Evolutionary conservation across 1,139 yeast genomes (phyloP), one percentile per base, ranked within the genome.

Genomic region (Magnusiomyces fungicola): DNA sequence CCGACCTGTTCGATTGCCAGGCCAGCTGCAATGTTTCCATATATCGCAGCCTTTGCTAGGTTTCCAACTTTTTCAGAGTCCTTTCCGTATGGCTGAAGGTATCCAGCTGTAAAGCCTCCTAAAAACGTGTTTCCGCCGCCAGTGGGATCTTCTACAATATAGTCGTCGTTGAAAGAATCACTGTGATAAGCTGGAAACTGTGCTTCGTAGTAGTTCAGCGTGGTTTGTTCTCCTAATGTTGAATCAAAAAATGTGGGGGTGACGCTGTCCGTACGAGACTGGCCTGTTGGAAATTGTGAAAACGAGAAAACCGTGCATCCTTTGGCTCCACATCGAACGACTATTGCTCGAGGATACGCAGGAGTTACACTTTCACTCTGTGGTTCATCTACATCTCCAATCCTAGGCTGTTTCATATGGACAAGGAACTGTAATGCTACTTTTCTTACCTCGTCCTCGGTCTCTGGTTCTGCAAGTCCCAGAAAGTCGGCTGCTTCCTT

Each of bases 41-140:
- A 78, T 0, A 83, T 68, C 1, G 83, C 81, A 0, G 82, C 88
- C 1, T 70, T 61, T 0, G 66, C 60, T 70, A 84, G 70, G 61
- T 83, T 77, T 0, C 74, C 71, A 1, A 59, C 53, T 30, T 3
- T 23, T 27, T 27, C 32, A 12, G 41, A 21, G 5, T 18, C 23
- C 4, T 10, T 76, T 69, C 41, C 32, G 30, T 6, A 50, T 18
- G 6, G 12, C 53, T 43, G 50, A 4, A 81, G 61, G 54, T 75
- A 78, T 0, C 82, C 94, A 4, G 82, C 71, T 12, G 83, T 75
- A 59, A 86, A 79, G 0, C 83, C 95, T 0, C 97, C 97, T 52
- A 92, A 78, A 64, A 83, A 89, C 0, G 94, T 74, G 62, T 90
- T 90, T 0, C 97, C 97, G 2, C 95, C 96, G 0, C 97, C 97